Base-by-base conservation (phyloP, 2,329 filamentous ascomycete genomes). In the Fusarium duplospermum region DNA sequence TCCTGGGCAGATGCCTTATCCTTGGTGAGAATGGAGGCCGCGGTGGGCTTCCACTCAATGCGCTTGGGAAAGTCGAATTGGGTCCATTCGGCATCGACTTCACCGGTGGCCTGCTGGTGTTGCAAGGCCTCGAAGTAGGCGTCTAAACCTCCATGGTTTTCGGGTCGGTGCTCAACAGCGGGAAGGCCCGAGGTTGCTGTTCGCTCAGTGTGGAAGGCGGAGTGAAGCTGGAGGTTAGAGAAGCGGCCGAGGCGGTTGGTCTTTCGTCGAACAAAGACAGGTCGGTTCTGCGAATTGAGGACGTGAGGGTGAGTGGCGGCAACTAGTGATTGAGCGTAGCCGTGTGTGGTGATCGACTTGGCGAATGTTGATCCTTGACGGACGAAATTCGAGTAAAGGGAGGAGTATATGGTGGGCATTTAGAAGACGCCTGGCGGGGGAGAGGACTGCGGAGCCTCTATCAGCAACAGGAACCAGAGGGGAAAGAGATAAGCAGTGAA, bases 291-390 rank as follows among this genome's bases (percentile, higher is more conserved):
- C 82, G 86, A 91, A 89, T 92, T 94, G 89, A 88, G 90, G 89
- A 87, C 93, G 92, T 89, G 88, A 66, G 89, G 90, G 74, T 98
- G 95, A 75, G 94, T 94, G 80, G 95, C 96, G 81, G 96, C 96
- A 86, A 99, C 95, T 86, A 98, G 93, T 74, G 95, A 98, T 84
- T 98, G 96, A 79, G 95, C 95, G 90, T 98, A 98, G 86, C 96
- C 96, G 90, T 98, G 94, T 83, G 94, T 95, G 84, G 94, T 96
- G 84, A 98, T 93, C 81, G 95, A 95, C 88, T 98, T 98, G 82
- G 94, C 92, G 81, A 84, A 83, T 80, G 83, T 81, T 86, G 98
- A 93, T 93, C 94, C 95, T 90, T 96, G 94, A 89, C 96, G 96
- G 91, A 97, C 94, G 89, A 98, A 94, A 88, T 89, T 92, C 86